Evolutionary conservation across 352 stramenopile species (phyloP).

Genomic region (Globisporangium orthogonon): DNA sequence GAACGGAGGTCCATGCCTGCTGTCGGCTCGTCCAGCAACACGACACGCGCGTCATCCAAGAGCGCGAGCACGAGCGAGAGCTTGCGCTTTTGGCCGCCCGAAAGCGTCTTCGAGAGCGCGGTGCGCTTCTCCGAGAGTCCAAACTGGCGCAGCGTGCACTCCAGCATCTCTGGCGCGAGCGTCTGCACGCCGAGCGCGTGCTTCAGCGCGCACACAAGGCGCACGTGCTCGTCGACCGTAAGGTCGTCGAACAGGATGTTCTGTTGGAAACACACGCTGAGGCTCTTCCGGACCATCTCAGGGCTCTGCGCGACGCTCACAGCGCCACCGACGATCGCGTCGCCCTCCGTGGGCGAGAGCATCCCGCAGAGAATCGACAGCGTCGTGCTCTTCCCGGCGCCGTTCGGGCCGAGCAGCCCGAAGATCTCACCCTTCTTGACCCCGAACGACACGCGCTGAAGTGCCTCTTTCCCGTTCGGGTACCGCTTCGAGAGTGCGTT

Average conservation of each 20-base stretch:
- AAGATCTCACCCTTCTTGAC: constrained; percentile 92
- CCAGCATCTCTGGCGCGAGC: constrained; percentile 36
- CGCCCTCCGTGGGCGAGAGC: constrained; percentile 65
- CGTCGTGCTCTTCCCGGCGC: constrained; percentile 94
- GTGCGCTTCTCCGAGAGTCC: constrained; percentile 61
- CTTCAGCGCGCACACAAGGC: constrained; percentile 64
- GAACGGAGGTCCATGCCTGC: constrained; percentile 80
- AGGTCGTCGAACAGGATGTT: constrained; percentile 76
- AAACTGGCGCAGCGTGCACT: constrained; percentile 56
- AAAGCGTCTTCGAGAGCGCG: constrained; percentile 59
- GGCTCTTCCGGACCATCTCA: constrained; percentile 47
- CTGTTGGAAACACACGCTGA: constrained; percentile 84
- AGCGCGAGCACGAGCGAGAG: constrained; percentile 71
- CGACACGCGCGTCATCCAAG: constrained; percentile 57
- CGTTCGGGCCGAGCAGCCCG: constrained; percentile 91
- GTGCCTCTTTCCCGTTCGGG: constrained; percentile 66
- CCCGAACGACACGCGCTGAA: constrained; percentile 81
- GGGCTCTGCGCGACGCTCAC: constrained; percentile 44
- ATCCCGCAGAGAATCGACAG: constrained; percentile 95
- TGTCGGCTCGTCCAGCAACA: constrained; percentile 78
- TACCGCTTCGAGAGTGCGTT: constrained; percentile 59
- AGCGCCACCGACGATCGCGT: constrained; percentile 51
- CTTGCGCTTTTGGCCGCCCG: constrained; percentile 78
- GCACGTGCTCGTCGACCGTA: constrained; percentile 71
- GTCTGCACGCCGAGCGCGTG: constrained; percentile 45